A percentile compares a stretch with the other conserved stretches of the same genome.
Evolutionary conservation across 2,329 filamentous ascomycete genomes (phyloP).

Genomic region (Stagonosporopsis vannaccii): DNA sequence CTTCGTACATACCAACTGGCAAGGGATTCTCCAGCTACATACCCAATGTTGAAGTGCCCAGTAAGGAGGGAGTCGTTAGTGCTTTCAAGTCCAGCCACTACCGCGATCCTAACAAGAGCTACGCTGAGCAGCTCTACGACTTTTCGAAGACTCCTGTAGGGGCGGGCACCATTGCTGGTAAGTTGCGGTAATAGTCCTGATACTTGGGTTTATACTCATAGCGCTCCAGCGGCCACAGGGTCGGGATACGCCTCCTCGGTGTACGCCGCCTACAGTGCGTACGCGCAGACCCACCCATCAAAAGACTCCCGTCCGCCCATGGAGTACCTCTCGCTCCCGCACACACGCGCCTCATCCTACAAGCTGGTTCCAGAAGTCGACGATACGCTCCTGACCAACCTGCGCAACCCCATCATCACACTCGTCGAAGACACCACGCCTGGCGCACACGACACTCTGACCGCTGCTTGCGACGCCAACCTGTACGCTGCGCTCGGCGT

Average conservation of each 20-base stretch:
- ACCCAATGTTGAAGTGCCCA: slow-evolving; percentile 48
- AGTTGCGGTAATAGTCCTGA: not conserved
- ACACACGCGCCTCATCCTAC: slow-evolving; percentile 52
- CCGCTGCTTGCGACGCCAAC: slow-evolving; percentile 57
- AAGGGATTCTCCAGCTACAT: slow-evolving; percentile 58
- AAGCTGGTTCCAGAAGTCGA: slow-evolving; percentile 52
- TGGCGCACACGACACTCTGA: slow-evolving; percentile 57
- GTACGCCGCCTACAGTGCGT: slow-evolving; percentile 59
- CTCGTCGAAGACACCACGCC: slow-evolving; percentile 55
- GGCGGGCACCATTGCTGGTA: slow-evolving; percentile 54
- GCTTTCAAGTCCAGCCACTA: slow-evolving; percentile 55
- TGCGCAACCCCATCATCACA: slow-evolving; percentile 56
- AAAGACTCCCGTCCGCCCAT: slow-evolving; percentile 49
- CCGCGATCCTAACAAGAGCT: slow-evolving; percentile 57
- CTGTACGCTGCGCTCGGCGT: slow-evolving; percentile 53
- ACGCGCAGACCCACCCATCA: slow-evolving; percentile 45
- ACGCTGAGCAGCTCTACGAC: slow-evolving; percentile 58
- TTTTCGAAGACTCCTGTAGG: slow-evolving; percentile 61
- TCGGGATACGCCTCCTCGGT: slow-evolving; percentile 57
- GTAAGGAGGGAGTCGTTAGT: slow-evolving; percentile 52
- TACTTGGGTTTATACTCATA: not conserved
- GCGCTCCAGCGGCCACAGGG: slow-evolving; percentile 52
- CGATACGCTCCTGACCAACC: slow-evolving; percentile 55
- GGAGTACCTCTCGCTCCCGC: slow-evolving; percentile 57
- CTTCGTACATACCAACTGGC: slow-evolving; percentile 56